A percentile compares a stretch with the other conserved stretches of the same genome.
These are phyloP conservation scores for Crithidia bombi DNA, from an alignment of 208 protist genomes.

Conservation along the genomic window DNA sequence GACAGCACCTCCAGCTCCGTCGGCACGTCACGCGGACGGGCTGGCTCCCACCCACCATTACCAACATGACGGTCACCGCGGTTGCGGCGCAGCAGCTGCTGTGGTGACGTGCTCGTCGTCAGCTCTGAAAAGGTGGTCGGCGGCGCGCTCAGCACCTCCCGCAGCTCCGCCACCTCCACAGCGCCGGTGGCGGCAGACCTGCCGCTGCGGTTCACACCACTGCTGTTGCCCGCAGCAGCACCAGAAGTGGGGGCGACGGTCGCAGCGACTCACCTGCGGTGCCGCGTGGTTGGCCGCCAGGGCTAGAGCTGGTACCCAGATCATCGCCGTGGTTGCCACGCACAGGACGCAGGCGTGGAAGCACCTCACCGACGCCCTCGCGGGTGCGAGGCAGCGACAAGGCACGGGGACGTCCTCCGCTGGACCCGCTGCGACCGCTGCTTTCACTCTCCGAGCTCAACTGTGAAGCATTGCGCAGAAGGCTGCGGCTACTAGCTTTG, in stretches of 20 bases:
- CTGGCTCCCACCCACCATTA: too few relatives aligned
- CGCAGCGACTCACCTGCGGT: background rate
- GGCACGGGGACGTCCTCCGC: slow-evolving; percentile 20
- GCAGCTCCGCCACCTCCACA: background rate
- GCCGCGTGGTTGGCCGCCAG: slow-evolving; percentile 3
- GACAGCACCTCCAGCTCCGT: slow-evolving; percentile 2
- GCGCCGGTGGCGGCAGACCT: background rate
- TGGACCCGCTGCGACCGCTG: slow-evolving; percentile 3
- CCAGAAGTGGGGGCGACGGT: background rate
- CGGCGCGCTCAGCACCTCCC: slow-evolving; percentile 20
- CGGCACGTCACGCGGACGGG: background rate
- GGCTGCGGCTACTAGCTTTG: slow-evolving; percentile 13
- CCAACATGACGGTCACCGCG: background rate
- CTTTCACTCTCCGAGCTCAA: slow-evolving; percentile 2
- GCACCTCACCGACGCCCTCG: slow-evolving; percentile 26
- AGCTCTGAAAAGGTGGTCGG: background rate
- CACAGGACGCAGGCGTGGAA: slow-evolving; percentile 24
- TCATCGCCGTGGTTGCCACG: slow-evolving; percentile 8
- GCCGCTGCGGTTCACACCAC: background rate
- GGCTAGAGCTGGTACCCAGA: background rate
- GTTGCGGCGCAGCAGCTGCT: slow-evolving; percentile 1
- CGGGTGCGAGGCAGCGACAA: slow-evolving; percentile 25
- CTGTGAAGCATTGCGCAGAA: slow-evolving; percentile 3
- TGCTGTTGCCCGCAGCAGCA: background rate
- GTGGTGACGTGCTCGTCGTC: slow-evolving; percentile 13